phyloP scores from a whole-genome alignment of 208 protist species.

The Acanthamoeba triangularis region DNA sequence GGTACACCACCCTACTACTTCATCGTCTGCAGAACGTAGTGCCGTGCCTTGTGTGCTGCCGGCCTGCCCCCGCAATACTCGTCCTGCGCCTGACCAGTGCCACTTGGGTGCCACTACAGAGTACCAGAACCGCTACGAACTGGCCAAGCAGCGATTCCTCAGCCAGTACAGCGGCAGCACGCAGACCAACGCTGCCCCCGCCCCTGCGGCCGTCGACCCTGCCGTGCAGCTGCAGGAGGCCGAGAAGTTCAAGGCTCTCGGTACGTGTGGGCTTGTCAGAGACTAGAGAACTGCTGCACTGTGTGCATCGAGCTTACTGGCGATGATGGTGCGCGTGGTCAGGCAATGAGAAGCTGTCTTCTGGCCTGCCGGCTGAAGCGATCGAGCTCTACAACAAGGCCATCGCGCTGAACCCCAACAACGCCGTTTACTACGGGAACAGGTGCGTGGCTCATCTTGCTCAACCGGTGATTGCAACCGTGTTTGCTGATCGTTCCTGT shows the following conservation, averaged over 20 bases:
- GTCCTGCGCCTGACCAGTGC: not conserved
- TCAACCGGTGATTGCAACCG: not conserved
- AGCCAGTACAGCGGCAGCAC: not conserved
- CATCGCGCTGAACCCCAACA: conserved; percentile 51
- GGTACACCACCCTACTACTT: not conserved
- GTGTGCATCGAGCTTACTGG: not conserved
- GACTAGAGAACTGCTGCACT: too few species aligned
- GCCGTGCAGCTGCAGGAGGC: not conserved
- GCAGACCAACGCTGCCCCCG: not conserved
- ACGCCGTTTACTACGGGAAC: conserved; percentile 50
- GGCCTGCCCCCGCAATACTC: too few species aligned
- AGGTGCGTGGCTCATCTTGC: not conserved
- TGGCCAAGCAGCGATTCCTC: conserved; percentile 59
- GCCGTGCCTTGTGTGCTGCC: too few species aligned
- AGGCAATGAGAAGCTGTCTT: conserved; percentile 58
- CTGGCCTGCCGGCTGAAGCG: conserved; percentile 28
- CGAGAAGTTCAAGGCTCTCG: conserved; percentile 38
- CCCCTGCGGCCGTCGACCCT: not conserved
- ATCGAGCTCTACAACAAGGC: conserved; percentile 66
- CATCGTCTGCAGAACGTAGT: not conserved
- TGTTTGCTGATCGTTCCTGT: not conserved
- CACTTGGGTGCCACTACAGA: not conserved
- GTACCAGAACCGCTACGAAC: conserved; percentile 35
- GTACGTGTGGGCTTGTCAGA: not conserved
- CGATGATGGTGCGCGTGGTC: not conserved